Conservation (phyloP, 1,139 yeast genomes). For the Hanseniaspora sp. region DNA sequence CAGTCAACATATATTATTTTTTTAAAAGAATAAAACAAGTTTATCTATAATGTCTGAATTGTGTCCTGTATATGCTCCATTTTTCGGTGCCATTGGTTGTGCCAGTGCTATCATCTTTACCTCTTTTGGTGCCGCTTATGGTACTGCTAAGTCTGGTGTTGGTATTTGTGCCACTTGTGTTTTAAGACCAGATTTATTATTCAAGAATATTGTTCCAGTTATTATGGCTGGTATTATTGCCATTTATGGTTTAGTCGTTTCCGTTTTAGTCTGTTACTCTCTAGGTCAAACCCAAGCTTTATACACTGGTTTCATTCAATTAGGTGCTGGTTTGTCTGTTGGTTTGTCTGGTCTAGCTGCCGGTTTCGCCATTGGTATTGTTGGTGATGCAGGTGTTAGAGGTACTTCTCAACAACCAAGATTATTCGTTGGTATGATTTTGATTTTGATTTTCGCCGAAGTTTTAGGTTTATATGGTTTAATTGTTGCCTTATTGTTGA, state of each 20-base stretch:
- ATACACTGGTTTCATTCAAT: constrained; percentile 94
- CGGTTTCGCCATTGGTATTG: constrained; percentile 96
- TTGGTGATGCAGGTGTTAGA: constrained; percentile 98
- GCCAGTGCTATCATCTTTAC: constrained; percentile 98
- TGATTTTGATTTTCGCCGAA: constrained; percentile 96
- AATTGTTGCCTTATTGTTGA: constrained; percentile 91
- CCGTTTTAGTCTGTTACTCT: constrained; percentile 86
- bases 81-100: constrained; percentile 96
- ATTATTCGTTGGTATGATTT: constrained; percentile 92
- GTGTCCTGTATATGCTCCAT: constrained; percentile 46
- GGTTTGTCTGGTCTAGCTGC: constrained; percentile 97
- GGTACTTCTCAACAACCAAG: constrained; percentile 94
- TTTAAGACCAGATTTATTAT: constrained; percentile 89
- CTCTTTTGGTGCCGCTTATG: constrained; percentile 97
- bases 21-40: background rate
- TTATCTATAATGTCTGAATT: constrained; percentile 9
- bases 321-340: constrained; percentile 96
- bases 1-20: background rate
- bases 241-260: constrained; percentile 94
- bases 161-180: constrained; percentile 99
- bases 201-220: constrained; percentile 85
- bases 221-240: constrained; percentile 99
- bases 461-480: constrained; percentile 95
- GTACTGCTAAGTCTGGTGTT: constrained; percentile 98
- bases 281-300: constrained; percentile 85